Base-by-base conservation (phyloP, 164 flowering plant genomes). In the Euptelea pleiosperma region DNA sequence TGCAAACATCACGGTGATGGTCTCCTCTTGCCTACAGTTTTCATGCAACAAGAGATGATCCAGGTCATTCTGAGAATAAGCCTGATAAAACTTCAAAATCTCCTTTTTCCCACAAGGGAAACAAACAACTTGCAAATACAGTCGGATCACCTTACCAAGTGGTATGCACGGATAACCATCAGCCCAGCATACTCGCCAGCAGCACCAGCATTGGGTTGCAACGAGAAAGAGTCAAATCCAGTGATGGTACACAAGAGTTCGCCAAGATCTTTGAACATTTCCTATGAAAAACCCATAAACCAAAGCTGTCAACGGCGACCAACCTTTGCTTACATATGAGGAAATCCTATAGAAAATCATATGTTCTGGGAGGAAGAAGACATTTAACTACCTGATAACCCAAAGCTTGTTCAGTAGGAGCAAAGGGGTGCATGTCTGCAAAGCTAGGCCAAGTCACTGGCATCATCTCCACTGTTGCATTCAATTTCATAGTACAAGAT, bases 171-270 rank as follows among this genome's bases (percentile, higher is more conserved):
- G 54, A 93, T 93, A 75, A 90, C 99, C 99, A 93, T 93, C 62
- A 93, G 81, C 57, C 99, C 97, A 55, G 99, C 89, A 73, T 93
- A 93, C 67, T 93, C 99, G 14, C 99, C 99, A 71, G 99, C 80
- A 69, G 96, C 99, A 73, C 99, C 99, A 69, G 97, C 99, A 84
- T 93, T 93, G 6, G 99, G 99, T 80, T 93, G 99, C 81, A 93
- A 69, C 1, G 99, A 93, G 86, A 93, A 85, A 18, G 99, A 90
- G 58, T 93, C 99, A 48, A 93, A 93, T 30, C 99, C 99, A 63
- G 99, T 93, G 70, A 93, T 79, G 30, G 91, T 80, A 72, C 97
- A 88, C 74, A 93, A 69, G 22, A 88, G 70, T 0, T 88, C 87
- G 56, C 96, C 97, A 66, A 93, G 70, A 70, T 90, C 64, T 0